Evolutionary conservation across 805 yeast species (phyloP), one percentile per base, ranked within the genome.

Genomic region (Metschnikowia proteae): DNA sequence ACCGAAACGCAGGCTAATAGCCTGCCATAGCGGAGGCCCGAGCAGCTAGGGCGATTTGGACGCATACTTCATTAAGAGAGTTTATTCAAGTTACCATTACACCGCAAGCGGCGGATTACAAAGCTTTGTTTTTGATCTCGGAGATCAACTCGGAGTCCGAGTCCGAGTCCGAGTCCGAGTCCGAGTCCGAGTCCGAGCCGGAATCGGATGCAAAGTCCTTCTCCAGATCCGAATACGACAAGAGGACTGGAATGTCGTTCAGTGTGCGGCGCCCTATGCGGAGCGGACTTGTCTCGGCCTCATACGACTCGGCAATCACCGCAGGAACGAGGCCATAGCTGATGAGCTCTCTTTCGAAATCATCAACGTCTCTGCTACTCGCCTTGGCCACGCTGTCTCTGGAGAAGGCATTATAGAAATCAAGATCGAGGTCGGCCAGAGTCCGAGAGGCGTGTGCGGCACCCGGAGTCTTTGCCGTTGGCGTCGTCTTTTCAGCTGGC

Each of bases 1-100:
- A 78, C 50, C 60, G 81, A 45, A 69, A 66, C 55, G 57, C 68
- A 2, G 43, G 17, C 17, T 17, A 17, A 17, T 17, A 17, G 17
- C 17, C 17, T 17, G 1, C 17, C 17, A 17, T 17, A 17, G 17
- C 17, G 17, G 17, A 17, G 2, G 17, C 17, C 17, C 17, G 17
- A 17, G 17, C 17, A 17, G 17, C 17, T 17, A 17, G 17, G 17
- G 17, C 17, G 17, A 17, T 17, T 17, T 17, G 17, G 17, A 17
- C 17, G 17, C 17, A 17, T 17, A 17, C 17, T 17, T 17, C 17
- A 17, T 17, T 17, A 17, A 1, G 17, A 17, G 17, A 17, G 17
- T 17, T 17, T 17, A 17, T 17, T 17, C 17, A 17, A 17, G 17
- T 17, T 17, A 17, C 17, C 17, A 17, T 2, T 17, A 17, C 17